Conservation (phyloP, 164 flowering plant species). For the Berberis vulgaris region DNA sequence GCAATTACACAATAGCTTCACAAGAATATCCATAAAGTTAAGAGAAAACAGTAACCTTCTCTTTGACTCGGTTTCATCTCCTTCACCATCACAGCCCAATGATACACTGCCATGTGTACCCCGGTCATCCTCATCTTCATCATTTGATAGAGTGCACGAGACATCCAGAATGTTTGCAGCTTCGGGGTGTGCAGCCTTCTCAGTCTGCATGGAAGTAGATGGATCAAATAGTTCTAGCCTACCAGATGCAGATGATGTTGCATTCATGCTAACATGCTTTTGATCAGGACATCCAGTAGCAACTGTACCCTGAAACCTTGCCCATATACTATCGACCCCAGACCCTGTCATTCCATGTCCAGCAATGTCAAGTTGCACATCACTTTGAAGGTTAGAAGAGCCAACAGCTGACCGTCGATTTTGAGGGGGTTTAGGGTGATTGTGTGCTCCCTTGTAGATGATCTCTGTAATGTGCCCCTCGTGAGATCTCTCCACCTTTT, state of each 20-base stretch:
- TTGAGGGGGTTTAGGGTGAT: conserved; percentile 79
- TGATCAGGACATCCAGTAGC: conserved; percentile 30
- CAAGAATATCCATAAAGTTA: no score
- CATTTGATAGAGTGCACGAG: conserved; percentile 66
- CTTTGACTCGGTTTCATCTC: conserved; percentile 82
- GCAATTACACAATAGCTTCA: no score
- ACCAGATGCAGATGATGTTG: conserved; percentile 37
- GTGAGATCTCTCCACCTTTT: conserved; percentile 81
- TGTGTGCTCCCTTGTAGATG: conserved; percentile 80
- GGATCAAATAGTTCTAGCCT: conserved; percentile 33
- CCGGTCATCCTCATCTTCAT: conserved; percentile 70
- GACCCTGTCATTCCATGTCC: conserved; percentile 23
- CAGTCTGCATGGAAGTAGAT: conserved; percentile 34
- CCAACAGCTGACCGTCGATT: conserved; percentile 32
- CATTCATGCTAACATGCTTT: conserved; percentile 48
- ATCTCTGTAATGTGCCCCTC: conserved; percentile 21
- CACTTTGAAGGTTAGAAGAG: conserved; percentile 25
- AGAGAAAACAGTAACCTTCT: conserved; percentile 28
- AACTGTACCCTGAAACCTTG: conserved; percentile 26
- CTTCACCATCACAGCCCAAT: conserved; percentile 62
- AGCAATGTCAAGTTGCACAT: conserved; percentile 33
- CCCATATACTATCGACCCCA: conserved; percentile 37
- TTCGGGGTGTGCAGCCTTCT: conserved; percentile 38
- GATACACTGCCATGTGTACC: conserved; percentile 71
- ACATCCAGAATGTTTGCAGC: conserved; percentile 48